Percentiles rank a stretch among this genome's conserved stretches.
Conservation (phyloP, 805 yeast species). For the Geotrichum ghanense region DNA sequence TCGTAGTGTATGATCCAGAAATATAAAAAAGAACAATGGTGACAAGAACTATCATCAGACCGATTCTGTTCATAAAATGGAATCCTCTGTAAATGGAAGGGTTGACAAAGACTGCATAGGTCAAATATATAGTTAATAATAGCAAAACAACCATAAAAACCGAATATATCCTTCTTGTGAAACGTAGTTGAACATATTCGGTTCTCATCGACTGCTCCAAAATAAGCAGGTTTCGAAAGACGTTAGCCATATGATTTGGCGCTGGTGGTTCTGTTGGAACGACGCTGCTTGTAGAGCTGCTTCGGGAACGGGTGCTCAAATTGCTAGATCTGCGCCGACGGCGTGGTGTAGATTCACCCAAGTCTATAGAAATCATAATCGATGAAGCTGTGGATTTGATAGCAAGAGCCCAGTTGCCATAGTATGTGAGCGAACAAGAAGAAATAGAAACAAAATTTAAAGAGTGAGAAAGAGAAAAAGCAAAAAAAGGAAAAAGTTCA, state of each 20-base stretch:
- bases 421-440: too few relatives aligned
- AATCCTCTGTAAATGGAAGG: conserved; percentile 29
- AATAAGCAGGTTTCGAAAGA: conserved; percentile 70
- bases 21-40: conserved; percentile 69
- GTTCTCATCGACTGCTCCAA: conserved; percentile 76
- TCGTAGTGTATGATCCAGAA: conserved; percentile 81
- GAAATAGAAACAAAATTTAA: neutral
- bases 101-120: conserved; percentile 21
- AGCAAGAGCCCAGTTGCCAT: too few relatives aligned
- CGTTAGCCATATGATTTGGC: conserved; percentile 30
- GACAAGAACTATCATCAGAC: conserved; percentile 49
- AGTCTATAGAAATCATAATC: neutral
- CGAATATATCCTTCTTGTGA: conserved; percentile 50
- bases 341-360: neutral
- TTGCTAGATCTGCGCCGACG: neutral
- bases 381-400: too few relatives aligned
- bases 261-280: conserved; percentile 6
- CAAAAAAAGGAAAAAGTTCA: neutral
- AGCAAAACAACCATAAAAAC: conserved; percentile 32
- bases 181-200: conserved; percentile 65
- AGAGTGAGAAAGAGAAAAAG: neutral
- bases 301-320: neutral
- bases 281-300: conserved; percentile 1
- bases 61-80: conserved; percentile 25
- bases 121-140: conserved; percentile 19